phyloP scores from a whole-genome alignment of 345 rosid species.

The Dimocarpus longan region DNA sequence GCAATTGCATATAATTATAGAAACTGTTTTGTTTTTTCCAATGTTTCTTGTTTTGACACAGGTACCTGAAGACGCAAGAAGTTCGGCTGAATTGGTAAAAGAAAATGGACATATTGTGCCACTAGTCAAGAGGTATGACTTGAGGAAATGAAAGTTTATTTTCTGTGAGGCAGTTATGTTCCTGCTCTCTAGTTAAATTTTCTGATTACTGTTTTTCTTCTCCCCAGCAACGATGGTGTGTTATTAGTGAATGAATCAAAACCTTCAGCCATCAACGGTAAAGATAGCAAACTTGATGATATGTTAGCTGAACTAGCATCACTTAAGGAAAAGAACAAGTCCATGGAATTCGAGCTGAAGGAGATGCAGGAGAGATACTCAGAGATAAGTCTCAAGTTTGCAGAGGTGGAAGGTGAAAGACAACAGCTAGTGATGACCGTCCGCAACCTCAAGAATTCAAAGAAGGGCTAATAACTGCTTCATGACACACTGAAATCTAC shows the following conservation, averaged over 20 bases:
- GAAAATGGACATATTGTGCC: constrained; percentile 28
- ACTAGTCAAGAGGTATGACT: constrained; percentile 42
- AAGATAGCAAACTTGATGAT: constrained; percentile 24
- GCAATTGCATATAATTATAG: neutral
- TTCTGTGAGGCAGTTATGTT: neutral
- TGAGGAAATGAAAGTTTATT: neutral
- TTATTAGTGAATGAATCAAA: constrained; percentile 25
- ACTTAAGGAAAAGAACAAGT: constrained; percentile 56
- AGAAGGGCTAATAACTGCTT: constrained; percentile 41
- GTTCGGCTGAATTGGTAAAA: constrained; percentile 6
- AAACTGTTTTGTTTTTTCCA: neutral
- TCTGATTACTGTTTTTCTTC: constrained; percentile 14
- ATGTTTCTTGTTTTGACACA: constrained; percentile 23
- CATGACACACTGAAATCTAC: constrained; percentile 27
- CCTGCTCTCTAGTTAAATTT: neutral
- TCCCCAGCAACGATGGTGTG: constrained; percentile 23
- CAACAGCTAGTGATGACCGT: constrained; percentile 90
- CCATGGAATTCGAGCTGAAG: constrained; percentile 77
- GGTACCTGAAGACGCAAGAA: constrained; percentile 31
- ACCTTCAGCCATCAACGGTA: constrained; percentile 2
- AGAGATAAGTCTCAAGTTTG: constrained; percentile 86
- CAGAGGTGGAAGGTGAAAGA: constrained; percentile 98
- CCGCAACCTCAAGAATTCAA: constrained; percentile 69
- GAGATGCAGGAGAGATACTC: constrained; percentile 93
- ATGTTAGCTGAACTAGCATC: constrained; percentile 44